phyloP scores from a whole-genome alignment of 2,329 filamentous ascomycete species.

The Diaporthe aspalathi region DNA sequence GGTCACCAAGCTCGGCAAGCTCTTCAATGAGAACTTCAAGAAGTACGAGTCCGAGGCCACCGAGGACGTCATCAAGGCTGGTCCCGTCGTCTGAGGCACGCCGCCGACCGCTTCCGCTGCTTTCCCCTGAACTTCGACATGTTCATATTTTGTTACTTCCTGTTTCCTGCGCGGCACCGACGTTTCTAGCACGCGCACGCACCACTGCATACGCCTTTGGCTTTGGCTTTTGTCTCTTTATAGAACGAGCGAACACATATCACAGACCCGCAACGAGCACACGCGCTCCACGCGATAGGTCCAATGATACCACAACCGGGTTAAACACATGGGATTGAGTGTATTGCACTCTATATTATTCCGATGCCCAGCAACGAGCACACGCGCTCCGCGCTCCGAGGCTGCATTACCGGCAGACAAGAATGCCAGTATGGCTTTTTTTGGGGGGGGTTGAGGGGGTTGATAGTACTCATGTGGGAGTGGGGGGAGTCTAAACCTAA shows the following conservation, averaged over 20 bases:
- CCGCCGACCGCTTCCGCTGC: neutral
- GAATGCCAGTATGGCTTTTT: slow-evolving; percentile 32
- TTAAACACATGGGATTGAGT: slow-evolving; percentile 17
- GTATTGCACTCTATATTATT: slow-evolving; percentile 27
- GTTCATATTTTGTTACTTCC: slow-evolving; percentile 28
- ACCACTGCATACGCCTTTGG: slow-evolving; percentile 33
- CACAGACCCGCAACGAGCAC: slow-evolving; percentile 40
- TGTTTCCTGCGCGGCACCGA: slow-evolving; percentile 9
- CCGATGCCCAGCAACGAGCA: slow-evolving; percentile 40
- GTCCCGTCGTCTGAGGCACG: slow-evolving; percentile 55
- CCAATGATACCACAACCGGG: slow-evolving; percentile 39
- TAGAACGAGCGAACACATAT: slow-evolving; percentile 36
- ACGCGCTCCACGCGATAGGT: slow-evolving; percentile 40
- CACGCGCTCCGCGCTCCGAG: slow-evolving; percentile 39
- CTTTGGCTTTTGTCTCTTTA: neutral
- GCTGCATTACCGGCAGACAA: slow-evolving; percentile 36
- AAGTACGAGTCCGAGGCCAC: slow-evolving; percentile 92
- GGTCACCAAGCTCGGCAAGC: slow-evolving; percentile 86
- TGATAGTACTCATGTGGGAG: slow-evolving; percentile 3
- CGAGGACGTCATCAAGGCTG: slow-evolving; percentile 78
- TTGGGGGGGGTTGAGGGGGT: neutral
- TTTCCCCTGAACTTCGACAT: slow-evolving; percentile 14
- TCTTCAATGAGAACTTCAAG: slow-evolving; percentile 98
- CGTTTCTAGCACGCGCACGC: slow-evolving; percentile 25
- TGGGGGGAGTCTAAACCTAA: neutral